These are phyloP conservation scores for Gastrolobium bilobum DNA, from an alignment of 306 rosid species.

Conservation along the genomic window DNA sequence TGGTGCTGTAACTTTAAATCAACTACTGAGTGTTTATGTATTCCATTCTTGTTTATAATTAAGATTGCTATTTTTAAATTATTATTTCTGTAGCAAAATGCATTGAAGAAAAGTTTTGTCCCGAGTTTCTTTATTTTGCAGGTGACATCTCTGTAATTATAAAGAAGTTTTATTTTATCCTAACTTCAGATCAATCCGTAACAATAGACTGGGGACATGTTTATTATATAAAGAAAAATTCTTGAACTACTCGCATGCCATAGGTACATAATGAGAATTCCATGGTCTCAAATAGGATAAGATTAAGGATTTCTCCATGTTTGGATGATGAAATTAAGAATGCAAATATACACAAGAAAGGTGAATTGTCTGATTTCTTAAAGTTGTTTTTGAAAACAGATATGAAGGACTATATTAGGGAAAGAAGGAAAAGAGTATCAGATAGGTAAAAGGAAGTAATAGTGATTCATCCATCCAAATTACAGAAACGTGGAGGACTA, in stretches of 20 bases:
- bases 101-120: constrained; percentile 17
- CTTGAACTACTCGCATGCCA: background rate
- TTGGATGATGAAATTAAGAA: background rate
- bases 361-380: too few species aligned
- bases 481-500: too few species aligned
- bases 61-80: background rate
- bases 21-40: background rate
- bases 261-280: background rate
- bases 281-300: background rate
- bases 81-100: background rate
- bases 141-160: background rate
- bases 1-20: constrained; percentile 19
- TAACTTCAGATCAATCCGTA: background rate
- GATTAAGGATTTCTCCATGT: background rate
- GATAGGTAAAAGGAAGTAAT: too few species aligned
- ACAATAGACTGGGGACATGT: background rate
- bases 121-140: background rate
- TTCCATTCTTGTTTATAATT: constrained; percentile 16
- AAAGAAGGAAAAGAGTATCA: too few species aligned
- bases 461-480: too few species aligned
- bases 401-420: too few species aligned
- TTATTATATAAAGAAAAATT: background rate
- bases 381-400: too few species aligned
- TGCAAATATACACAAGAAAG: background rate
- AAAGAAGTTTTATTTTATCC: background rate